phyloP scores from a whole-genome alignment of 345 rosid species.

The Stellera chamaejasme region DNA sequence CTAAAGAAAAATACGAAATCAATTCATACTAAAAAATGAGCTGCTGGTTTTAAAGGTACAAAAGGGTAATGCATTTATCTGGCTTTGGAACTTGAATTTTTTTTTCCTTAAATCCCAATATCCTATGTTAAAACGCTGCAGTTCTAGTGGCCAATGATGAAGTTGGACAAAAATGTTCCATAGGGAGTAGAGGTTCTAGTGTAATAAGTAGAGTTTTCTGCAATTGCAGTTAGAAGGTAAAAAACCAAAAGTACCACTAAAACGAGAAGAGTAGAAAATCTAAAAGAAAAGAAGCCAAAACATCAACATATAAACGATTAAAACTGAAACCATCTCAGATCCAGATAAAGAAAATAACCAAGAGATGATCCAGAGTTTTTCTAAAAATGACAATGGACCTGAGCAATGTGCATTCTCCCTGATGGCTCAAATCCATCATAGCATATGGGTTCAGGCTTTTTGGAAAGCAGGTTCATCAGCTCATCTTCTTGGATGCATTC shows the following conservation, averaged over 20 bases:
- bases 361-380: background rate
- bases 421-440: conserved; percentile 97
- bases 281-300: background rate
- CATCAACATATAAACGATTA: background rate
- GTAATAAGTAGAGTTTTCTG: too few relatives aligned
- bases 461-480: conserved; percentile 55
- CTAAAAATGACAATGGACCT: conserved; percentile 25
- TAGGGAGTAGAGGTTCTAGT: too few relatives aligned
- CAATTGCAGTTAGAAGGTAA: too few relatives aligned
- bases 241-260: background rate
- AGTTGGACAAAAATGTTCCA: too few relatives aligned
- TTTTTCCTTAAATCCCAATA: too few relatives aligned
- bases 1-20: too few relatives aligned
- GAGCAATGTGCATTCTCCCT: conserved; percentile 94
- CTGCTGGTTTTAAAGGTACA: too few relatives aligned
- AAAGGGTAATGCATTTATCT: too few relatives aligned
- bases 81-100: too few relatives aligned
- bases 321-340: background rate
- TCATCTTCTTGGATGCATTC: conserved; percentile 89
- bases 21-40: too few relatives aligned
- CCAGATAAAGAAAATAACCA: background rate
- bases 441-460: conserved; percentile 74
- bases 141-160: too few relatives aligned
- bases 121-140: too few relatives aligned
- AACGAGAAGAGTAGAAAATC: background rate